These are phyloP conservation scores for Cladosporium sp. DNA, from an alignment of 2,329 filamentous ascomycete species.

Conservation along the genomic window DNA sequence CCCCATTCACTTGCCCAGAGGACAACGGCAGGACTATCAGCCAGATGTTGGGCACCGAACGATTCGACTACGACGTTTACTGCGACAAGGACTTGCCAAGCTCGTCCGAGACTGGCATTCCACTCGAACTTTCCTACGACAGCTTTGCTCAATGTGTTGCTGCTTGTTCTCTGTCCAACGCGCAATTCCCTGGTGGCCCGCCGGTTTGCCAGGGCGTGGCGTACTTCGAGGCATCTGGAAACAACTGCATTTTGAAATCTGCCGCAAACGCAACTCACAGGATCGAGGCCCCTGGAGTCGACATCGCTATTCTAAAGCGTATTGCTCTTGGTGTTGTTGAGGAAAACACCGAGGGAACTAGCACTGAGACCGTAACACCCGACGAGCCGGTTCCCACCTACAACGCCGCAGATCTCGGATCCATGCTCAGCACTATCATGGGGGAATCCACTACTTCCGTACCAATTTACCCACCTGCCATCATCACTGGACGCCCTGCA, in stretches of 20 bases:
- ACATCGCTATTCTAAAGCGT: conserved; percentile 33
- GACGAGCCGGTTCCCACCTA: conserved; percentile 22
- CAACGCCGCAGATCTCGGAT: conserved; percentile 28
- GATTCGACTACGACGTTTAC: conserved; percentile 37
- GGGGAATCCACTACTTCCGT: conserved; percentile 33
- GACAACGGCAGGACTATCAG: conserved; percentile 34
- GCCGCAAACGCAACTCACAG: conserved; percentile 25
- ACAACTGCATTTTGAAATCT: conserved; percentile 37
- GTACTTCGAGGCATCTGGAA: conserved; percentile 31
- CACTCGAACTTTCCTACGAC: conserved; percentile 30
- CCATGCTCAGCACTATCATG: conserved; percentile 29
- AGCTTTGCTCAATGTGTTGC: conserved; percentile 35
- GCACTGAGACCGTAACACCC: conserved; percentile 29
- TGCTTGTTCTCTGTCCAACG: conserved; percentile 36
- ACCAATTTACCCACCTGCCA: conserved; percentile 25
- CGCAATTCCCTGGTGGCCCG: conserved; percentile 25
- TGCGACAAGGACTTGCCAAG: conserved; percentile 34
- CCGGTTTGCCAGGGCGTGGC: conserved; percentile 36
- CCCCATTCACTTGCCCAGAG: conserved; percentile 34
- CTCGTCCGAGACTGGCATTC: conserved; percentile 25
- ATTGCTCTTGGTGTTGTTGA: conserved; percentile 31
- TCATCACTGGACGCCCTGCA: conserved; percentile 27
- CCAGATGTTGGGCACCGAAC: conserved; percentile 34
- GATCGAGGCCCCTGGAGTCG: conserved; percentile 29
- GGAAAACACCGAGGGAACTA: conserved; percentile 25